Conservation (phyloP, 2,329 filamentous ascomycete species). For the Diaporthe sp. region DNA sequence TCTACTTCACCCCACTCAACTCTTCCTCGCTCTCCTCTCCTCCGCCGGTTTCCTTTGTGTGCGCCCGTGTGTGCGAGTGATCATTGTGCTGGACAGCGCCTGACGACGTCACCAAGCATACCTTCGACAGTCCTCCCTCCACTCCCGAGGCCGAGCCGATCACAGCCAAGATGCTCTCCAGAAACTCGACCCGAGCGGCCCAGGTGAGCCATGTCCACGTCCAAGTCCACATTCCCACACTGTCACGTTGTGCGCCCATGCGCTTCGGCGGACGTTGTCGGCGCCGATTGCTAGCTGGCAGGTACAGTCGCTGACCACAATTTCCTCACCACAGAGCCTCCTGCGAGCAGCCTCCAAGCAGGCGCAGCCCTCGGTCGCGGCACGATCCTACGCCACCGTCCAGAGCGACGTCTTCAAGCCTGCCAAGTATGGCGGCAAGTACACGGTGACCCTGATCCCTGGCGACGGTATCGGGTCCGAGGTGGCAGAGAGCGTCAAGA, state of each 20-base stretch:
- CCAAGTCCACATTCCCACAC: background rate
- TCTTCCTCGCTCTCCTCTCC: slow-evolving; percentile 41
- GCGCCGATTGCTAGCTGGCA: slow-evolving; percentile 24
- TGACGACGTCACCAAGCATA: slow-evolving; percentile 39
- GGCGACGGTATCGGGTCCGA: slow-evolving; percentile 99
- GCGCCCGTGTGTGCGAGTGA: background rate
- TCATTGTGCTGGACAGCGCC: slow-evolving; percentile 37
- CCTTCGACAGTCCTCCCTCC: background rate
- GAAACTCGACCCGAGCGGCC: slow-evolving; percentile 68
- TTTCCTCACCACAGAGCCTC: slow-evolving; percentile 60
- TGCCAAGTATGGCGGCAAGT: slow-evolving; percentile 98
- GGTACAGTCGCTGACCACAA: slow-evolving; percentile 46
- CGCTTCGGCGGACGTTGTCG: slow-evolving; percentile 10
- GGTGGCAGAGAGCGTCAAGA: slow-evolving; percentile 96
- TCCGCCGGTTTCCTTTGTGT: slow-evolving; percentile 40
- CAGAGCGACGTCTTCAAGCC: slow-evolving; percentile 98
- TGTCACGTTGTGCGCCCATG: background rate
- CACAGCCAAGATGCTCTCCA: slow-evolving; percentile 67
- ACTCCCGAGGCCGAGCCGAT: slow-evolving; percentile 33
- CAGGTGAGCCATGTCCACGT: slow-evolving; percentile 61
- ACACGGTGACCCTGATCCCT: slow-evolving; percentile 98
- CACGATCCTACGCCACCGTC: slow-evolving; percentile 81
- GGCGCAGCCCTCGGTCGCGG: slow-evolving; percentile 56
- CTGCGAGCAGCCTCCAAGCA: slow-evolving; percentile 62
- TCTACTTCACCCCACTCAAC: slow-evolving; percentile 18